Evolutionary conservation across 163 green algal species (phyloP).

Genomic region (Scenedesmus sp.): DNA sequence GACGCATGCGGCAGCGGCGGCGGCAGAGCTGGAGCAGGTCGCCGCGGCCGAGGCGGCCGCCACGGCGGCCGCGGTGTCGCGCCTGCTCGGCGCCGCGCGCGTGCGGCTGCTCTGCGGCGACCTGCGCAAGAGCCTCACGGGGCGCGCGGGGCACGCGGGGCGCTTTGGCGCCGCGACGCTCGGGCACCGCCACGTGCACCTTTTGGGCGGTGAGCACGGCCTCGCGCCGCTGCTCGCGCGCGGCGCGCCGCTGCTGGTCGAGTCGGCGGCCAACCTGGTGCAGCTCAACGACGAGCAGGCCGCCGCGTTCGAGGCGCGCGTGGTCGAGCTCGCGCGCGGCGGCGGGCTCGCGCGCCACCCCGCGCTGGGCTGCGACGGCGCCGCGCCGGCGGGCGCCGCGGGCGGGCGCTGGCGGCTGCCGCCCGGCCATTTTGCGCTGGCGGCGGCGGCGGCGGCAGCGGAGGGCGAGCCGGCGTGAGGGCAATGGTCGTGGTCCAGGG

Average conservation of each 20-base stretch:
- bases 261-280: slow-evolving; percentile 56
- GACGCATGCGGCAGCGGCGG: neutral
- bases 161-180: slow-evolving; percentile 58
- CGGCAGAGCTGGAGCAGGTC: neutral
- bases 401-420: slow-evolving; percentile 3
- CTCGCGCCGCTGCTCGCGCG: slow-evolving; percentile 41
- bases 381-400: too few species aligned
- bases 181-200: slow-evolving; percentile 64
- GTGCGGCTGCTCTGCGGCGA: slow-evolving; percentile 59
- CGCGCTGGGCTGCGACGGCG: too few species aligned
- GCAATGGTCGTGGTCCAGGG: too few species aligned
- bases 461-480: too few species aligned
- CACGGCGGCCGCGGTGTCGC: neutral
- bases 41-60: neutral
- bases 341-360: slow-evolving; percentile 20
- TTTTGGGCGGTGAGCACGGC: slow-evolving; percentile 48
- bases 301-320: slow-evolving; percentile 44
- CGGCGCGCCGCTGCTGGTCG: slow-evolving; percentile 38
- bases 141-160: slow-evolving; percentile 44
- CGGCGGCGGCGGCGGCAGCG: neutral
- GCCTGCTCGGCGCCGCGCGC: slow-evolving; percentile 10
- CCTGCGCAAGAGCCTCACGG: slow-evolving; percentile 54
- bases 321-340: slow-evolving; percentile 49
- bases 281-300: slow-evolving; percentile 65
- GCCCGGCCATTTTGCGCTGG: slow-evolving; percentile 31